phyloP scores from a whole-genome alignment of 495 filamentous ascomycete genomes.

The Aspergillus funiculosus region DNA sequence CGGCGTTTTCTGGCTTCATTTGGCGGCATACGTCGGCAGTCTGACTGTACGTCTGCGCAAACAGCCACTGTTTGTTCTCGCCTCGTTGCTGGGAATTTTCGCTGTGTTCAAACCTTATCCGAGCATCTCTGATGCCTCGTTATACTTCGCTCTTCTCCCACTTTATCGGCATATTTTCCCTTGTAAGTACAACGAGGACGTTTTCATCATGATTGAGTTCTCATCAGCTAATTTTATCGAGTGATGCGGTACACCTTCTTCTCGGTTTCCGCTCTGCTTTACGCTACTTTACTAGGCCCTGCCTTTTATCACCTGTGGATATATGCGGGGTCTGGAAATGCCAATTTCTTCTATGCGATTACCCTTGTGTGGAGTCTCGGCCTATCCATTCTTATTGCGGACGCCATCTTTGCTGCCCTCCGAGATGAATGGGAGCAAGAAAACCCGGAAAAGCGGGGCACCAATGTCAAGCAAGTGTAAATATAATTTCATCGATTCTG shows the following conservation, averaged over 20 bases:
- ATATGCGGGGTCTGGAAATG: slow-evolving; percentile 94
- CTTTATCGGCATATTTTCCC: slow-evolving; percentile 94
- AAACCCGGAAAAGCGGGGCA: slow-evolving; percentile 79
- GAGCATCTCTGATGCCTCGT: slow-evolving; percentile 76
- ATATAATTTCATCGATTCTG: slow-evolving; percentile 8
- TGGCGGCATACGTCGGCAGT: slow-evolving; percentile 80
- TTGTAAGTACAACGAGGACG: slow-evolving; percentile 53
- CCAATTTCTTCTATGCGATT: slow-evolving; percentile 99
- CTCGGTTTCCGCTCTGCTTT: slow-evolving; percentile 70
- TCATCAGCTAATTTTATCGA: slow-evolving; percentile 26
- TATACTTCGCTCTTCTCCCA: slow-evolving; percentile 77
- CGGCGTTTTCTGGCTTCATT: slow-evolving; percentile 94
- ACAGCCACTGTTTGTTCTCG: slow-evolving; percentile 82
- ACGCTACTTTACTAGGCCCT: slow-evolving; percentile 81
- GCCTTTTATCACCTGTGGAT: slow-evolving; percentile 98
- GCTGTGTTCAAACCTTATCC: slow-evolving; percentile 96
- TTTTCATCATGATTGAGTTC: background rate
- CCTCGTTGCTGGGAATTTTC: slow-evolving; percentile 77
- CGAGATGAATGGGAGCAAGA: slow-evolving; percentile 94
- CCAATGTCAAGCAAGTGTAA: slow-evolving; percentile 81
- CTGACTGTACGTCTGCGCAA: slow-evolving; percentile 70
- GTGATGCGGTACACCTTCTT: slow-evolving; percentile 95
- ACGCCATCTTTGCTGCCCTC: slow-evolving; percentile 79
- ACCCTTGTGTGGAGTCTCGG: slow-evolving; percentile 95
- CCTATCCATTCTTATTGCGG: slow-evolving; percentile 70